Conservation (phyloP, 2,329 filamentous ascomycete genomes). For the Microcera coccophila region DNA sequence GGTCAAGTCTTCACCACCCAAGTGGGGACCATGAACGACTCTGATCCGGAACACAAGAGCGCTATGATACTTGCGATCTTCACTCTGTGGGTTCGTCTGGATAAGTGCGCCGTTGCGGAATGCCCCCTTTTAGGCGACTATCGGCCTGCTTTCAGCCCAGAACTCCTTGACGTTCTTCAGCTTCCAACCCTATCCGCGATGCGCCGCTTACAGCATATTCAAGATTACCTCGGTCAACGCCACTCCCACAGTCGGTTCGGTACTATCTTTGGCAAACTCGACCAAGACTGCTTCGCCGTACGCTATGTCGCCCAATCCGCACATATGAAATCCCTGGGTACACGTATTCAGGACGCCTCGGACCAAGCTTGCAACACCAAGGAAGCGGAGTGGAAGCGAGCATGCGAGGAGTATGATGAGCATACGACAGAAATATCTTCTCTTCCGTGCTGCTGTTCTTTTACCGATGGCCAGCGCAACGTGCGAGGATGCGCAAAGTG, state of each 20-base stretch:
- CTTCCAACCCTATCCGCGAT: slow-evolving; percentile 46
- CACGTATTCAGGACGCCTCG: slow-evolving; percentile 4
- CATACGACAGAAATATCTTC: slow-evolving; percentile 11
- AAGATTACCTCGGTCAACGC: slow-evolving; percentile 20
- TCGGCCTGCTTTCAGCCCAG: slow-evolving; percentile 46
- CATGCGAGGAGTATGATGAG: slow-evolving; percentile 12
- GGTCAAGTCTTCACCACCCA: slow-evolving; percentile 29
- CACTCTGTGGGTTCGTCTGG: slow-evolving; percentile 56
- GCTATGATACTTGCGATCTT: slow-evolving; percentile 47
- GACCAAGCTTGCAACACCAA: not conserved
- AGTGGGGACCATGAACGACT: slow-evolving; percentile 28
- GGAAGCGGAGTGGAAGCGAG: not conserved
- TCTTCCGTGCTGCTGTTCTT: slow-evolving; percentile 14
- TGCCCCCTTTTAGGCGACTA: slow-evolving; percentile 50
- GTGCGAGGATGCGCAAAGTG: slow-evolving; percentile 15
- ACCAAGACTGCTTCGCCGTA: not conserved
- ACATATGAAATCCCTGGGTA: not conserved
- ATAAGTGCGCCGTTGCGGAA: slow-evolving; percentile 39
- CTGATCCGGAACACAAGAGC: no score
- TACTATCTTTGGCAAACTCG: slow-evolving; percentile 48
- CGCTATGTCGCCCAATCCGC: slow-evolving; percentile 3
- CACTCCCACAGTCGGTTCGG: slow-evolving; percentile 10
- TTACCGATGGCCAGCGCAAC: not conserved
- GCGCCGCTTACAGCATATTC: slow-evolving; percentile 39
- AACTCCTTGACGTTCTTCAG: slow-evolving; percentile 53